Conservation (phyloP, 106 monocot species). For the Dendrobium officinale region DNA sequence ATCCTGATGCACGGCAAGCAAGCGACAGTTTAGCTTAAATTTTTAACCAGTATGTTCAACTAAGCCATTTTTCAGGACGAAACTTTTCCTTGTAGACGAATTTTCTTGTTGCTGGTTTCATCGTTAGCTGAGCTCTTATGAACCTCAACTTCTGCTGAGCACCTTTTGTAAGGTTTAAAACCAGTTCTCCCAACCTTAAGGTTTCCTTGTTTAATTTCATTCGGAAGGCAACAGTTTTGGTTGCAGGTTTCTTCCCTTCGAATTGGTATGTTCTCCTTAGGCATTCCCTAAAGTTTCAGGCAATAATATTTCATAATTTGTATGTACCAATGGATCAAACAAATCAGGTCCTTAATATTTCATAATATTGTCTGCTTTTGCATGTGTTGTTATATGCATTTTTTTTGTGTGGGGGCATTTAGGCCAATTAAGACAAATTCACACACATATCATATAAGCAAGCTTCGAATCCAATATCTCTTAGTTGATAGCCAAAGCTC, state of each 20-base stretch:
- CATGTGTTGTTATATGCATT: too few relatives aligned
- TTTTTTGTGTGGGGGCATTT: too few relatives aligned
- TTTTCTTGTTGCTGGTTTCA: conserved; percentile 50
- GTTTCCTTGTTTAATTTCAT: conserved; percentile 27
- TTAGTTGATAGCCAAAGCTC: background rate
- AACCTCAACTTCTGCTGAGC: conserved; percentile 55
- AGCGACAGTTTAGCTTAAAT: too few relatives aligned
- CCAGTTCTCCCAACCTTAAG: conserved; percentile 46
- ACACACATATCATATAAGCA: background rate
- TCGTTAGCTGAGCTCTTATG: conserved; percentile 22
- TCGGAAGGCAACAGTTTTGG: background rate
- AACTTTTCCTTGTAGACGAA: conserved; percentile 54
- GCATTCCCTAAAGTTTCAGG: background rate
- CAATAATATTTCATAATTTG: background rate
- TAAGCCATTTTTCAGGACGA: conserved; percentile 21
- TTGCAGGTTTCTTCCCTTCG: background rate
- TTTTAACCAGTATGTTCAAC: too few relatives aligned
- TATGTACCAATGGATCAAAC: too few relatives aligned
- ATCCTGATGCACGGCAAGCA: too few relatives aligned
- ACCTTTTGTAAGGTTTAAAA: conserved; percentile 94
- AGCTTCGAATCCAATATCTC: background rate
- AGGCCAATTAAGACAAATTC: background rate
- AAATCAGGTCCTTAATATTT: too few relatives aligned
- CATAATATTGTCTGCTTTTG: too few relatives aligned
- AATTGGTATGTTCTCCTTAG: background rate